A percentile compares a stretch with the other conserved stretches of the same genome.
Evolutionary conservation across 2,329 filamentous ascomycete species (phyloP).

Genomic region (Trichoderma simmonsii): DNA sequence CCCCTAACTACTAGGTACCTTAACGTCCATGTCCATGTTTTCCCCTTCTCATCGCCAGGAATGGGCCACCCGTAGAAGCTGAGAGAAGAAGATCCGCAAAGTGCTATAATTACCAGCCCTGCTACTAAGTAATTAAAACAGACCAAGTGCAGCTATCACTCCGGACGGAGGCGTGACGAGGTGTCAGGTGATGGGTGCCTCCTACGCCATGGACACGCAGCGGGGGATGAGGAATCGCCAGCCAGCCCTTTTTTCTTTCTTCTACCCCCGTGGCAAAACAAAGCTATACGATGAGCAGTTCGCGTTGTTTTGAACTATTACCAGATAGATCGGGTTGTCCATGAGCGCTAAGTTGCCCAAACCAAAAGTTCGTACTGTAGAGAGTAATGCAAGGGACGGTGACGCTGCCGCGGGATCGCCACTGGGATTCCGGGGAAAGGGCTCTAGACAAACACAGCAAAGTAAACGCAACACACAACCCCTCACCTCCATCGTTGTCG

Average conservation of each 20-base stretch:
- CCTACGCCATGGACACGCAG: conserved; percentile 19
- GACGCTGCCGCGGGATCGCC: conserved; percentile 16
- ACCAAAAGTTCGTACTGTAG: background rate
- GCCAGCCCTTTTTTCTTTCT: no score
- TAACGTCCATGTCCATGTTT: background rate
- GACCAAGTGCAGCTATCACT: background rate
- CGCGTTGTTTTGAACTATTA: background rate
- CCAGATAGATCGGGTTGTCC: background rate
- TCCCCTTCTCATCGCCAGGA: background rate
- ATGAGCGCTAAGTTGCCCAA: background rate
- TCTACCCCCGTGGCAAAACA: background rate
- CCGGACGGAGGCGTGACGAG: conserved; percentile 3
- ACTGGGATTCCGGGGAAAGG: conserved; percentile 4
- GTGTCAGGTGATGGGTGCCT: conserved; percentile 20
- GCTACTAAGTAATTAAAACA: background rate
- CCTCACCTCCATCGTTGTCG: background rate
- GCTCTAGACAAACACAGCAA: background rate
- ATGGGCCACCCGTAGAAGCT: background rate
- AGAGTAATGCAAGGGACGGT: conserved; percentile 18
- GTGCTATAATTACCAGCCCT: background rate
- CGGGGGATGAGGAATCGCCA: background rate
- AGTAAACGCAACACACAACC: background rate
- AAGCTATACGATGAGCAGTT: background rate
- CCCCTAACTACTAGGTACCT: background rate
- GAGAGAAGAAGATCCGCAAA: background rate